Conservation (phyloP, 2,329 filamentous ascomycete genomes). For the Proliferodiscus dingleyae region DNA sequence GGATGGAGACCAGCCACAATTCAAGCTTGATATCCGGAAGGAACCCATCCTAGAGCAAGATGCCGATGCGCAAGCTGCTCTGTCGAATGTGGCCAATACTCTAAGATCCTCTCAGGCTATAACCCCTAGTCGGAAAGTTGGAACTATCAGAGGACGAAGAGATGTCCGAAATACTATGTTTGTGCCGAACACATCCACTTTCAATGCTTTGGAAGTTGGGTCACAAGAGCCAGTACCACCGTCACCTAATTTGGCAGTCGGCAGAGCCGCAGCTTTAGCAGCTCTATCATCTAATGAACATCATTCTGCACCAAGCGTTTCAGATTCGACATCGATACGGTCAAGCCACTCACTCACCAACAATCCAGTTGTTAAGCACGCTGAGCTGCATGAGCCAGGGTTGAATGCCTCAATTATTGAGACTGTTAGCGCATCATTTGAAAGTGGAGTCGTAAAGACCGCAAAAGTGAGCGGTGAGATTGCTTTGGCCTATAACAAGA, state of each 20-base stretch:
- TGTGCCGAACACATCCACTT: conserved; percentile 45
- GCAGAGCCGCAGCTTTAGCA: conserved; percentile 45
- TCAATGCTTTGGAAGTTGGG: conserved; percentile 25
- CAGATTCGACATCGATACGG: conserved; percentile 86
- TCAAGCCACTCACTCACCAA: conserved; percentile 77
- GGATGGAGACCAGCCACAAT: conserved; percentile 58
- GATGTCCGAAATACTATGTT: conserved; percentile 92
- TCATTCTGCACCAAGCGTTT: conserved; percentile 45
- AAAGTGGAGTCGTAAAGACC: conserved; percentile 64
- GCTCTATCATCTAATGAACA: conserved; percentile 59
- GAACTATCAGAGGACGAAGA: conserved; percentile 79
- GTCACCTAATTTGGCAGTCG: conserved; percentile 30
- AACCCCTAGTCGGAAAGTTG: conserved; percentile 62
- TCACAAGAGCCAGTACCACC: conserved; percentile 22
- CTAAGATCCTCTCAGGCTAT: conserved; percentile 55
- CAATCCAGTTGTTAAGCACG: conserved; percentile 67
- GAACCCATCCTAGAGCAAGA: conserved; percentile 75
- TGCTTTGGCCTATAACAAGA: conserved; percentile 72
- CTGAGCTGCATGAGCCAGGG: conserved; percentile 73
- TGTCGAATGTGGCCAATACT: conserved; percentile 71
- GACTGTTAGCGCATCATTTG: conserved; percentile 80
- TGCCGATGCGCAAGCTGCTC: conserved; percentile 66
- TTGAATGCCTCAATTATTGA: conserved; percentile 88
- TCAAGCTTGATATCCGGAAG: conserved; percentile 76
- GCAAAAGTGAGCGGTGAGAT: conserved; percentile 82